Percentiles rank a stretch among this genome's conserved stretches.
These are phyloP conservation scores for Lachancea quebecensis DNA, from an alignment of 805 yeast species.

Conservation along the genomic window DNA sequence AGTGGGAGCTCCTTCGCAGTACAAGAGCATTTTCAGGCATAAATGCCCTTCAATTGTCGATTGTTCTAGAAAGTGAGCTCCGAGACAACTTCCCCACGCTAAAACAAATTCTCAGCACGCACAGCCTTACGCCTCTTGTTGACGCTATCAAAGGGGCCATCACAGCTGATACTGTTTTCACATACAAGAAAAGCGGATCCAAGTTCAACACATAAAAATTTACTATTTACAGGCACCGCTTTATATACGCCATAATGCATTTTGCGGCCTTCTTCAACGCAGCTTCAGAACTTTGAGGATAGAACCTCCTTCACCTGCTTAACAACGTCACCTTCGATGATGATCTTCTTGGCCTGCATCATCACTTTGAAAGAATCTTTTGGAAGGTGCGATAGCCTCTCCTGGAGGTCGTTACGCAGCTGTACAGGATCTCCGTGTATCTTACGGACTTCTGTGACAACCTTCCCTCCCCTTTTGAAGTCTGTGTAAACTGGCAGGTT, in stretches of 20 bases:
- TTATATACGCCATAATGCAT: neutral
- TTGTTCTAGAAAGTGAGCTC: constrained; percentile 14
- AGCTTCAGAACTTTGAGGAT: constrained; percentile 12
- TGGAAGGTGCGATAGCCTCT: constrained; percentile 41
- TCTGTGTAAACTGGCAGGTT: constrained; percentile 79
- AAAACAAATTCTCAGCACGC: constrained; percentile 5
- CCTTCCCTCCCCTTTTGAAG: constrained; percentile 45
- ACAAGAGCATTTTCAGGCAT: constrained; percentile 38
- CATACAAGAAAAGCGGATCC: constrained; percentile 20
- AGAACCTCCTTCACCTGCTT: constrained; percentile 30
- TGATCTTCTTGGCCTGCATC: constrained; percentile 46
- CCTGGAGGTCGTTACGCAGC: constrained; percentile 59
- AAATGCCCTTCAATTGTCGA: constrained; percentile 22
- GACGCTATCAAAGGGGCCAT: constrained; percentile 19
- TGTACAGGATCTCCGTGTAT: constrained; percentile 61
- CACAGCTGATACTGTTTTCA: constrained; percentile 24
- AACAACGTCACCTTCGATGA: constrained; percentile 43
- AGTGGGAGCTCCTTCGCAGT: constrained; percentile 40
- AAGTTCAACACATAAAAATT: constrained; percentile 3
- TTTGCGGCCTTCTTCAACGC: neutral
- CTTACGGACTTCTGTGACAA: constrained; percentile 67
- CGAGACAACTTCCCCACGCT: constrained; percentile 11
- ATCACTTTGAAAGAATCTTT: constrained; percentile 42
- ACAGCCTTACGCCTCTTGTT: constrained; percentile 10
- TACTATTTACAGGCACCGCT: constrained; percentile 12